Evolutionary conservation across 306 rosid genomes (phyloP), one percentile per base, ranked within the genome.

Genomic region (Clitoria ternatea): DNA sequence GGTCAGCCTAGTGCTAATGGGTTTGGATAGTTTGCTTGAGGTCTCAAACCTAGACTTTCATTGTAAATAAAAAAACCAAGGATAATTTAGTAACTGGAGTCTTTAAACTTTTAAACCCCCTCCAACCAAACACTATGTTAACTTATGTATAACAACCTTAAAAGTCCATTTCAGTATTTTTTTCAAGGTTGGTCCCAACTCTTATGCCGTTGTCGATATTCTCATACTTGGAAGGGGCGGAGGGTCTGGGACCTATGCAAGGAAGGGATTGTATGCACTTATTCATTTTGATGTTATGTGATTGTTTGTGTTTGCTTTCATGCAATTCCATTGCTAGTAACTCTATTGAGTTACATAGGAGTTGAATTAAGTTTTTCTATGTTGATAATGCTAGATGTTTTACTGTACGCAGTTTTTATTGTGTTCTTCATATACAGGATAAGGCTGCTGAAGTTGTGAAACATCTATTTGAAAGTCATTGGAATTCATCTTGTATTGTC

Each of bases 401-500:
- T 26, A 49, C 65, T 47, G 7, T n/a, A 52, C 65, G 61, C 30
- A 57, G 24, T 49, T 65, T 32, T 45, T 20, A 72, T 74, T 70
- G n/a, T 29, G 73, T 60, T 70, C 66, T 67, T 66, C 42, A 26
- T 49, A 24, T 75, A 45, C 74, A 91, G 96, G 92, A 85, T 69
- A 90, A 85, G 84, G 90, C 89, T 43, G 83, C 70, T 63, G 81
- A 84, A 72, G 74, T 87, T 66, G 77, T 90, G 56, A 70, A 85
- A 19, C 73, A 61, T 61, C 81, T 88, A 43, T 79, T 92, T 54
- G 90, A 87, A 73, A 73, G 77, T 69, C 88, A 90, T 67, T 92
- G 98, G 97, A 90, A 80, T 57, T 69, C 84, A 30, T 85, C 86
- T 5, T 87, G 88, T 75, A 40, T 90, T 14, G 29, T 87, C 35